These are phyloP conservation scores for Calonectria pauciramosa DNA, from an alignment of 2,329 filamentous ascomycete species.

Conservation along the genomic window DNA sequence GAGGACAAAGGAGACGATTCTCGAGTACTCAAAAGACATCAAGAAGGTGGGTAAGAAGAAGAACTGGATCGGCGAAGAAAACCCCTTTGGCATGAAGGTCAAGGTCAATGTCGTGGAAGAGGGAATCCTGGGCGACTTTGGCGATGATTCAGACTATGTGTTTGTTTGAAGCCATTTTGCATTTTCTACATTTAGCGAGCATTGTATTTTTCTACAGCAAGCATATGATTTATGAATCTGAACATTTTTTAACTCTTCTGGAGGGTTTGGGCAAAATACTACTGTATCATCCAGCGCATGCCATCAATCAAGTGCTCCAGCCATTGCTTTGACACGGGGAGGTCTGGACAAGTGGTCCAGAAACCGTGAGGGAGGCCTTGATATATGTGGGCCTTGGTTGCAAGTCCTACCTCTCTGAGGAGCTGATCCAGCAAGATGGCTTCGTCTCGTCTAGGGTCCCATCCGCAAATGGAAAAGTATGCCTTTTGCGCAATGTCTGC, in stretches of 20 bases:
- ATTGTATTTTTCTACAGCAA: neutral
- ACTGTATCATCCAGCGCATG: constrained; percentile 40
- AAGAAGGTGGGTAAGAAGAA: constrained; percentile 73
- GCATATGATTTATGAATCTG: neutral
- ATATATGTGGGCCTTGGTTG: constrained; percentile 56
- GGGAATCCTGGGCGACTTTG: constrained; percentile 39
- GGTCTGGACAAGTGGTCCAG: constrained; percentile 53
- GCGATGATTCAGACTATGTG: neutral
- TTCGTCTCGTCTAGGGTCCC: constrained; percentile 64
- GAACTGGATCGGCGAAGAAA: constrained; percentile 59
- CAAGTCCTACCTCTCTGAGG: constrained; percentile 49
- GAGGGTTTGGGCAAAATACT: neutral
- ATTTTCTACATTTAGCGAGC: neutral
- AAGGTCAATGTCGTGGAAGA: constrained; percentile 52
- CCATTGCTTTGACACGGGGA: constrained; percentile 49
- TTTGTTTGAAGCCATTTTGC: neutral
- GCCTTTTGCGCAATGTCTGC: constrained; percentile 49
- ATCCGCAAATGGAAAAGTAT: constrained; percentile 62
- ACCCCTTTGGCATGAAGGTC: constrained; percentile 56
- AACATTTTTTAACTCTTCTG: neutral
- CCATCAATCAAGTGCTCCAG: constrained; percentile 44
- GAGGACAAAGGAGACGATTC: constrained; percentile 56
- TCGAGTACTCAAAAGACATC: constrained; percentile 56
- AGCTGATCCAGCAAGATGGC: constrained; percentile 60
- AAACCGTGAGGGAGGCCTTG: constrained; percentile 58